phyloP scores from a whole-genome alignment of 2,329 filamentous ascomycete species.

The Pseudogymnoascus sp. region DNA sequence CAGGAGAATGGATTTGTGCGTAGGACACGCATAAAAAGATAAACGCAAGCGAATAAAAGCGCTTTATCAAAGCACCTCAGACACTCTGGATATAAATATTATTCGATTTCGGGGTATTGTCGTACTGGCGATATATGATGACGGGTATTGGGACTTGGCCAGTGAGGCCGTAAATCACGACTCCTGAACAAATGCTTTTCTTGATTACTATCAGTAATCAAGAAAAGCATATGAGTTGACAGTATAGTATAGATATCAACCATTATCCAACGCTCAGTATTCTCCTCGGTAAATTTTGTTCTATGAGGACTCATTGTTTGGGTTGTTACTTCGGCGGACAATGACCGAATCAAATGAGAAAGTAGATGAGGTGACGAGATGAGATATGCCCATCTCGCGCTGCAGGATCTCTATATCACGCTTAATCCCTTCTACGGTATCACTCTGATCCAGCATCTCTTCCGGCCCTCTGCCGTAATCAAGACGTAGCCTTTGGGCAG shows the following conservation, averaged over 20 bases:
- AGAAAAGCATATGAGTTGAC: too few relatives aligned
- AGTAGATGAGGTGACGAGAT: background rate
- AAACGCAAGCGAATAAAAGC: background rate
- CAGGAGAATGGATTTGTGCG: background rate
- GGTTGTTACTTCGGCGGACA: background rate
- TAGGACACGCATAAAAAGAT: background rate
- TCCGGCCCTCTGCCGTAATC: too few relatives aligned
- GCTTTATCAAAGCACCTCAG: background rate
- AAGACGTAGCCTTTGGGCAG: background rate
- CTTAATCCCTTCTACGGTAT: background rate
- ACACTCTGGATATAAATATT: background rate
- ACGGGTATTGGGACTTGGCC: too few relatives aligned
- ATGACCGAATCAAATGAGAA: background rate
- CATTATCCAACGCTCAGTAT: background rate
- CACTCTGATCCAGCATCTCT: background rate
- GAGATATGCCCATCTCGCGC: background rate
- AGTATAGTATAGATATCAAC: too few relatives aligned
- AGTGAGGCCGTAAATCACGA: background rate
- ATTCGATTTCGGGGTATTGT: background rate
- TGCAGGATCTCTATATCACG: background rate
- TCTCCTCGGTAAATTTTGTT: background rate
- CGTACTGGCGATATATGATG: background rate
- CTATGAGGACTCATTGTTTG: background rate
- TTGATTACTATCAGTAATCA: too few relatives aligned
- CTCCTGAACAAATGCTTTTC: background rate